A percentile compares a stretch with the other conserved stretches of the same genome.
These are phyloP conservation scores for Cyclotella kingstonii DNA, from an alignment of 108 stramenopile species.

Conservation along the genomic window DNA sequence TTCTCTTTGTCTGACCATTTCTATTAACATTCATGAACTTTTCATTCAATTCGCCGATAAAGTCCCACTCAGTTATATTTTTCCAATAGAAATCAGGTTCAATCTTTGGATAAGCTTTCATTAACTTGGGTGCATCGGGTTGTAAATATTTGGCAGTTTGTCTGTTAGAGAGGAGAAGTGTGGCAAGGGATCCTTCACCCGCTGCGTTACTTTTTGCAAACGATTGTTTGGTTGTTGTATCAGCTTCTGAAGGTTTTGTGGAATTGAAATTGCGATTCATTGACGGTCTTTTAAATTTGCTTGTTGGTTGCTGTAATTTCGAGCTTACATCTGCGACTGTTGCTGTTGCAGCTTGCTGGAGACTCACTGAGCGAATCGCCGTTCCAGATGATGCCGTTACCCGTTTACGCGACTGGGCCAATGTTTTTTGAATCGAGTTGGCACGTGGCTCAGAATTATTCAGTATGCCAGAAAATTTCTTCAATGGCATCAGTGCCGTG, in stretches of 20 bases:
- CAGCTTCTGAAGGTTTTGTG: background rate
- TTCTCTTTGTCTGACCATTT: background rate
- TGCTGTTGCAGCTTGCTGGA: no score
- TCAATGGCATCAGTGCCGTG: no score
- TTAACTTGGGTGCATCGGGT: constrained; percentile 38
- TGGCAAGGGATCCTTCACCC: constrained; percentile 24
- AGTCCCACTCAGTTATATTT: constrained; percentile 79
- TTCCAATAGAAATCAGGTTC: constrained; percentile 68
- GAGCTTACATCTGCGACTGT: no score
- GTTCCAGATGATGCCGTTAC: no score
- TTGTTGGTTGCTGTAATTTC: no score
- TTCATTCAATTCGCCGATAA: constrained; percentile 55
- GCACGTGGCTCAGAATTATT: no score
- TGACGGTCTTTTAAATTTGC: no score
- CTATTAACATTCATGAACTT: constrained; percentile 9
- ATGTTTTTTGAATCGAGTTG: no score
- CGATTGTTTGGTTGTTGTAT: background rate
- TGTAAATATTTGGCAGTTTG: constrained; percentile 34
- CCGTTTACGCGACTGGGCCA: no score
- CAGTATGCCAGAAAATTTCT: no score
- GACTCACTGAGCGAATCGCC: no score
- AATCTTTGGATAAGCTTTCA: constrained; percentile 32
- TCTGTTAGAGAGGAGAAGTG: constrained; percentile 30
- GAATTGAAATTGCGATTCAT: no score
- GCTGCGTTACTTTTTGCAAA: background rate